A percentile compares a stretch with the other conserved stretches of the same genome.
phyloP scores from a whole-genome alignment of 306 rosid species.

The Sphenostylis stenocarpa region DNA sequence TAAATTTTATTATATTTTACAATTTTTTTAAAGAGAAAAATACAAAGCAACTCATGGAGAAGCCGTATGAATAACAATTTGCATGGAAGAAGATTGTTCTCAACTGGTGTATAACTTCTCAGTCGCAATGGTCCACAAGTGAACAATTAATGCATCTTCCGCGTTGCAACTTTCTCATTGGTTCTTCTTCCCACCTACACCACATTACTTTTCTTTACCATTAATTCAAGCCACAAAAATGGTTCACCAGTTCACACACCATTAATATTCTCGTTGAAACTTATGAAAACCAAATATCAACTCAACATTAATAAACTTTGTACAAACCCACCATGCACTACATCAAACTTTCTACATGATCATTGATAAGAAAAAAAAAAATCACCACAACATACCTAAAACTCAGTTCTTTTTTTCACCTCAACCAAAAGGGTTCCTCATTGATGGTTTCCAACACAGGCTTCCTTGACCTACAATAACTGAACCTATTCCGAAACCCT shows the following conservation, averaged over 20 bases:
- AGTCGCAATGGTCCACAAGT: too few relatives aligned
- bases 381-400: too few relatives aligned
- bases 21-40: too few relatives aligned
- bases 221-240: not conserved
- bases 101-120: too few relatives aligned
- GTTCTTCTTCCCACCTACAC: not conserved
- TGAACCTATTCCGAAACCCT: slow-evolving; percentile 48
- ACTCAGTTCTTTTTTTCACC: too few relatives aligned
- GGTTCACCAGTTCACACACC: not conserved
- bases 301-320: not conserved
- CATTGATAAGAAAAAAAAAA: too few relatives aligned
- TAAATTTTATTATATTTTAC: too few relatives aligned
- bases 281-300: not conserved
- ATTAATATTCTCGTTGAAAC: not conserved
- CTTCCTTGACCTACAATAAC: slow-evolving; percentile 66
- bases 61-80: too few relatives aligned
- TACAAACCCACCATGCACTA: too few relatives aligned
- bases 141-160: not conserved
- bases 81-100: too few relatives aligned
- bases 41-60: too few relatives aligned
- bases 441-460: slow-evolving; percentile 69
- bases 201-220: not conserved
- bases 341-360: too few relatives aligned
- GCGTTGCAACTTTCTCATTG: not conserved
- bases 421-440: slow-evolving; percentile 53